phyloP scores from a whole-genome alignment of 2,329 filamentous ascomycete species.

The Diaporthe vexans region DNA sequence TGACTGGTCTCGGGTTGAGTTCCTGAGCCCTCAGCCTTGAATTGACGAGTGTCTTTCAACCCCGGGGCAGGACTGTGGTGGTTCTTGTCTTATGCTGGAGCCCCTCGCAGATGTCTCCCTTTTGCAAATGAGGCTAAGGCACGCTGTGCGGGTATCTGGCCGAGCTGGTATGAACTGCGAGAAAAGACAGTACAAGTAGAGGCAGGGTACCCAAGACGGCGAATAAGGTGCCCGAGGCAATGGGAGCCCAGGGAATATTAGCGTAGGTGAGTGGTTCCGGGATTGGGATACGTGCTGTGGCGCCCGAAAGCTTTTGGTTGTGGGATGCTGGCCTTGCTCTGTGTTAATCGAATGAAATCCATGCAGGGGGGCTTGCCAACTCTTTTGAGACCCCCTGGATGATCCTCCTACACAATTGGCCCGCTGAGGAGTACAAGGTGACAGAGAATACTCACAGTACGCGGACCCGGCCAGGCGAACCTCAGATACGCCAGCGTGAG shows the following conservation, averaged over 20 bases:
- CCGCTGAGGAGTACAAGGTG: slow-evolving; percentile 30
- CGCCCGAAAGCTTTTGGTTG: slow-evolving; percentile 38
- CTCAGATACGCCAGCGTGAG: slow-evolving; percentile 16
- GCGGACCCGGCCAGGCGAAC: slow-evolving; percentile 20
- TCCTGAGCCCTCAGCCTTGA: slow-evolving; percentile 21
- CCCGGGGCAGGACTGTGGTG: slow-evolving; percentile 19
- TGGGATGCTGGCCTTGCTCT: slow-evolving; percentile 36
- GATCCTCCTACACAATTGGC: slow-evolving; percentile 35
- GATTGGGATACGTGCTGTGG: slow-evolving; percentile 41
- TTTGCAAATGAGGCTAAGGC: slow-evolving; percentile 26
- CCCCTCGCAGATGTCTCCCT: slow-evolving; percentile 27
- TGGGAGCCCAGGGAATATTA: slow-evolving; percentile 40
- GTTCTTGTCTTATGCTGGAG: slow-evolving; percentile 24
- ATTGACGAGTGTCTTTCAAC: slow-evolving; percentile 31
- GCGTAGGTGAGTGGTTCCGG: slow-evolving; percentile 35
- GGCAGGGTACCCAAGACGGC: slow-evolving; percentile 39
- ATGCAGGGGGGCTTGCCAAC: slow-evolving; percentile 35
- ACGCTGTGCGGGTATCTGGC: slow-evolving; percentile 37
- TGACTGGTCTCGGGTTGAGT: slow-evolving; percentile 32
- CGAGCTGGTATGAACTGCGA: slow-evolving; percentile 40
- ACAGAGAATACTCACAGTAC: slow-evolving; percentile 35
- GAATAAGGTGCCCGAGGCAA: slow-evolving; percentile 33
- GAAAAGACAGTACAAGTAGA: slow-evolving; percentile 36
- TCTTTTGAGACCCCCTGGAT: slow-evolving; percentile 25
- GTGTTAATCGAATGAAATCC: slow-evolving; percentile 36